phyloP scores from a whole-genome alignment of 306 rosid genomes.

The Lupinus albus region DNA sequence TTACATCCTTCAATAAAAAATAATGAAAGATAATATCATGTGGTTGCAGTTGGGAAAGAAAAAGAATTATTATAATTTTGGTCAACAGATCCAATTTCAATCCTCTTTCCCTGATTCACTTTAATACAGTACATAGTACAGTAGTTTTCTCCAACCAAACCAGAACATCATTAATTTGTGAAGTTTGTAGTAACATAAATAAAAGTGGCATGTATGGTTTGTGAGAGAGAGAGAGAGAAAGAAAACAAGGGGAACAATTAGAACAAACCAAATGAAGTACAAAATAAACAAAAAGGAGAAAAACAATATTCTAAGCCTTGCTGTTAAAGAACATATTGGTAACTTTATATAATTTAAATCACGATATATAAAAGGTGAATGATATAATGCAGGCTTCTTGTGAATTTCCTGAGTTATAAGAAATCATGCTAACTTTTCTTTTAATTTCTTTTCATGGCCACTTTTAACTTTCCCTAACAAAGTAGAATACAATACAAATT shows the following conservation, averaged over 20 bases:
- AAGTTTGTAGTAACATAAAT: conserved; percentile 35
- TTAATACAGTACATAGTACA: background rate
- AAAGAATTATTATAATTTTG: conserved; percentile 35
- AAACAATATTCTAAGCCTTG: background rate
- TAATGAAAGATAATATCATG: no score
- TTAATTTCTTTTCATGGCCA: conserved; percentile 29
- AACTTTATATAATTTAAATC: no score
- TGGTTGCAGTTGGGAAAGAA: conserved; percentile 57
- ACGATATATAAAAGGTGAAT: conserved; percentile 38
- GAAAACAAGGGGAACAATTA: conserved; percentile 25
- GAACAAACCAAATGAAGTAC: conserved; percentile 22
- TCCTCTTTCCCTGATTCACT: conserved; percentile 8
- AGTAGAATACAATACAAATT: conserved; percentile 30
- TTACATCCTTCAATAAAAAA: conserved; percentile 39
- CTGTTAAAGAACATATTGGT: conserved; percentile 19
- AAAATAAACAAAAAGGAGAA: conserved; percentile 12
- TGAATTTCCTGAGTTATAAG: conserved; percentile 34
- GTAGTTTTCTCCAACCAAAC: conserved; percentile 30
- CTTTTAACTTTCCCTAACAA: conserved; percentile 32
- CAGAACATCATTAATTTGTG: conserved; percentile 27
- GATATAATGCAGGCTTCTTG: conserved; percentile 41
- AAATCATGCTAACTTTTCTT: conserved; percentile 38
- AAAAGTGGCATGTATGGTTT: conserved; percentile 37
- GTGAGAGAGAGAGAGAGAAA: conserved; percentile 1
- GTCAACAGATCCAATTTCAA: conserved; percentile 23